Base-by-base conservation (phyloP, 768 basidiomycete genomes). In the Trichaptum fuscoviolaceum region DNA sequence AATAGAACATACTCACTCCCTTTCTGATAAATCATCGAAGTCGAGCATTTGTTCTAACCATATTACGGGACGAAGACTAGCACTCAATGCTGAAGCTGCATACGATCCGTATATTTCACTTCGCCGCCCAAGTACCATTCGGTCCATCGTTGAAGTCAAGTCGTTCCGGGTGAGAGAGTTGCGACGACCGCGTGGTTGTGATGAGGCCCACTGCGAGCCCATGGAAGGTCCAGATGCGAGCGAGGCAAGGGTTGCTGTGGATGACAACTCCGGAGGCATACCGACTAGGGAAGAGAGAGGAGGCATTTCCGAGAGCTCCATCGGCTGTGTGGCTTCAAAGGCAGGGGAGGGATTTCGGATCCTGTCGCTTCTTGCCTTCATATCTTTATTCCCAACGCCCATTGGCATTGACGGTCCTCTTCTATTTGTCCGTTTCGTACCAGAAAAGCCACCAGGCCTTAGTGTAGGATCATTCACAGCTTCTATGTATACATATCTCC, bases 401-500 rank as follows among this genome's bases (percentile, higher is more conserved):
- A 17, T 24, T 15, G 75, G 67, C 71, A 80, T 71, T 1, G 82
- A 82, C 63, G 80, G 78, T 25, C 81, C 77, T 68, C 82, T 85
- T 58, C 79, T 78, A 3, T 74, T 73, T 24, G 71, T 66, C 52
- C 63, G 70, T 35, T 71, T 71, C 5, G 71, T 64, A 24, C 69
- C 70, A 34, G 73, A 64, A 58, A 74, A 76, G 0, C 73, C 75
- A 20, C 79, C 71, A 15, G 82, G 42, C 6, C 42, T 52, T 12
- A 20, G 80, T 20, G 80, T 72, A 2, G 84, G 85, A 1, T 80
- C 77, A 67, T 85, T 84, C 71, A 84, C 86, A 10, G 85, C 86
- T 68, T 85, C 85, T 67, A 88, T 75, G 70, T 88, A 89, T 0
- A 81, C 83, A 72, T 92, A 92, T 27, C 89, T 83, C 91, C 92